Evolutionary conservation across 139 green algal species (phyloP), one percentile per base, ranked within the genome.

Genomic region (Volvox africanus): DNA sequence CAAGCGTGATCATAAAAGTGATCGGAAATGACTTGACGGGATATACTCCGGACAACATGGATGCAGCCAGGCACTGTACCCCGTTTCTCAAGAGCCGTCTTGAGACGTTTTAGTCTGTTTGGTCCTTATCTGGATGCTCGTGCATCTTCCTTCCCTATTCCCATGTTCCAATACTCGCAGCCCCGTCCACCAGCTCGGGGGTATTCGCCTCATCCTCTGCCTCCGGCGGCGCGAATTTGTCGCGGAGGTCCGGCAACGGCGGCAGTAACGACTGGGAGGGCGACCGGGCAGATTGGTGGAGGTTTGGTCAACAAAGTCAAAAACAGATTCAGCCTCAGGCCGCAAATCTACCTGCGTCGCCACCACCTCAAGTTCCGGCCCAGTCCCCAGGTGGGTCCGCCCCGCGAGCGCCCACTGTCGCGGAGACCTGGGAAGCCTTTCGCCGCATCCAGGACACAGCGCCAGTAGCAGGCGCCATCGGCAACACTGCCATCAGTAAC

Each of bases 201-300:
- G 30, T 61, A 30, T 87, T 87, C 81, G 50, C 81, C 81, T 76
- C 81, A 11, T 22, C 81, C 61, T 55, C 81, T 32, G 44, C 44
- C 81, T 26, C 82, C 18, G 28, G 11, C 35, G 28, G 50, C 28
- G 5, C 81, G 44, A 55, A 55, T 55, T 5, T 55, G 81, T n/a
- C 35, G 50, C 82, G 62, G 21, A 11, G 20, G 61, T 65, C 82
- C 17, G 62, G 62, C 26, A 30, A 61, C 0, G 83, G 83, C 32
- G 83, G 67, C 2, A 82, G 84, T 68, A 89, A 18, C 62, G 33
- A 37, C 28, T 5, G 50, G 22, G 18, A 69, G 36, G 65, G 62
- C 37, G 86, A 90, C 71, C 86, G 71, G 50, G 44, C 28, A 5
- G 86, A 90, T 61, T 90, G 86, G 86, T 90, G 86, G 86, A 32